These are phyloP conservation scores for Eucalyptus rudis DNA, from an alignment of 345 rosid genomes.

Conservation along the genomic window DNA sequence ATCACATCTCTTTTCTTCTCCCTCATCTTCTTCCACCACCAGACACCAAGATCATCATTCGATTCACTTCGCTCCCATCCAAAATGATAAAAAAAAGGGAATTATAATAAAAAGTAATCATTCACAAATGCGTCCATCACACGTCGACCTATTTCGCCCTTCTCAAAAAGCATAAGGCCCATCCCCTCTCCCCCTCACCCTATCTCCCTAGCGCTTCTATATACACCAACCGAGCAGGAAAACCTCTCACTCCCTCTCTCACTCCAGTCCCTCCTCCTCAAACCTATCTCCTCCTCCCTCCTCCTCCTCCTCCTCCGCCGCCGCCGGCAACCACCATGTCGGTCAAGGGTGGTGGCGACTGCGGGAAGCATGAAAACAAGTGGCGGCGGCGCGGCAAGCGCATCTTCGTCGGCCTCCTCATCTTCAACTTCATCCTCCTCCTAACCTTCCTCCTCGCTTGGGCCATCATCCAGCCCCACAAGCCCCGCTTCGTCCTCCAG, in stretches of 20 bases:
- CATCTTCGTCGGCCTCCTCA: conserved; percentile 24
- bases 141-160: not conserved
- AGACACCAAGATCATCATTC: not conserved
- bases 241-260: not conserved
- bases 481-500: conserved; percentile 79
- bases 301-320: not conserved
- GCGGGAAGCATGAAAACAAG: conserved; percentile 22
- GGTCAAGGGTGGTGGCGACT: conserved; percentile 4
- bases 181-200: not conserved
- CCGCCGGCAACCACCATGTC: conserved; percentile 15
- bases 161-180: not conserved
- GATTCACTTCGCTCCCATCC: not conserved
- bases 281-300: not conserved
- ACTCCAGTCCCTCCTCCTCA: not conserved
- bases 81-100: not conserved
- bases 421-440: conserved; percentile 41
- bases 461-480: conserved; percentile 80
- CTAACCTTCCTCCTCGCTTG: conserved; percentile 55
- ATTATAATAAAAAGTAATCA: not conserved
- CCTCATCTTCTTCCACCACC: not conserved
- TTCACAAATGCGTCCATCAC: not conserved
- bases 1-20: no score
- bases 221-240: not conserved
- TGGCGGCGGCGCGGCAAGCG: conserved; percentile 12
- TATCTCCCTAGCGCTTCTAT: not conserved